Base-by-base conservation (phyloP, 108 stramenopile genomes). In the Skeletonema menzelii region DNA sequence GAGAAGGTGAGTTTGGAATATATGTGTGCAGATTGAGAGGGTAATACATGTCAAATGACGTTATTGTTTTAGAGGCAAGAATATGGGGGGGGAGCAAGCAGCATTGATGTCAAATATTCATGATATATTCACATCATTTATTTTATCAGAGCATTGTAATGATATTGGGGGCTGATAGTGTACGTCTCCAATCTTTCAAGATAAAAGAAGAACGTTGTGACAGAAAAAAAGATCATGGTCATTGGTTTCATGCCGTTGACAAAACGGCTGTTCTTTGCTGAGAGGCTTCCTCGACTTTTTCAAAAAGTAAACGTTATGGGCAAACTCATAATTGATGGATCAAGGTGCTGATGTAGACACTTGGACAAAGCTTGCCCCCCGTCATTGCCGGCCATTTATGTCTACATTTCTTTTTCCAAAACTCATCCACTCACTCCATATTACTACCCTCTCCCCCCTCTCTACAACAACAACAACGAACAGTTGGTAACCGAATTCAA, bases 401-500 rank as follows among this genome's bases (percentile, higher is more conserved):
- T 49, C 1, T 20, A 20, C 47, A 22, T 22, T 49, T 22, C 17
- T 20, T 14, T 15, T 20, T 2, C 14, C 0, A 5, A 22, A 20
- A 49, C 38, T 40, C 38, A 40, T 14, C 38, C 38, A 40, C 38
- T 40, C 38, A 40, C 40, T 42, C 40, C 2, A 14, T 4, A 42
- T 15, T 3, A 46, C 19, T 6, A n/a, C 49, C n/a, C 20, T 6
- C 49, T 22, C 17, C 49, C n/a, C 14, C 8, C 17, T 17, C 40
- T 38, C 35, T 8, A 37, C 7, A 1, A 10, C 35, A 37, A 37
- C 35, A n/a, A n/a, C n/a, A n/a, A n/a, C 22, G 47, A 63, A 66
- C 84, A 99, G 95, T 81, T 98, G 63, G 99, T 98, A 5, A 82
- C 84, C 10, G 99, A 99, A 84, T 98, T 99, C 86, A 82, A 97